Conservation (phyloP, 805 yeast genomes). For the Saccharomyces jurei region DNA sequence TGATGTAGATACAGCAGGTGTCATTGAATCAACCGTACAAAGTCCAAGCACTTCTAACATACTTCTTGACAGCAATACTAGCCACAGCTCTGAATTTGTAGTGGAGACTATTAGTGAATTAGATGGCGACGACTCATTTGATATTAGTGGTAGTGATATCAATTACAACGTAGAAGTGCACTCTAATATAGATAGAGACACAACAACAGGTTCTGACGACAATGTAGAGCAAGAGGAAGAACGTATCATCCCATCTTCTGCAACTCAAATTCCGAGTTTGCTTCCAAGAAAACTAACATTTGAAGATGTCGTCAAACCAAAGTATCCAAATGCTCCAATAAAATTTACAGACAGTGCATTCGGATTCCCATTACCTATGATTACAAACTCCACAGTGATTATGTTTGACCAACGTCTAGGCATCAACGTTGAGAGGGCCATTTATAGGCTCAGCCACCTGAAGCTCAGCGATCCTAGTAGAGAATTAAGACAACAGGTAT, state of each 20-base stretch:
- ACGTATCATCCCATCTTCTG: not conserved
- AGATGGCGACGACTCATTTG: conserved; percentile 21
- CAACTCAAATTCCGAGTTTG: conserved; percentile 1
- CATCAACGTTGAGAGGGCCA: conserved; percentile 91
- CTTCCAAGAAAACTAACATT: conserved; percentile 31
- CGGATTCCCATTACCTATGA: conserved; percentile 80
- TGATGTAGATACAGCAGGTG: not conserved
- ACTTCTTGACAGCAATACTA: conserved; percentile 13
- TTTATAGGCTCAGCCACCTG: conserved; percentile 84
- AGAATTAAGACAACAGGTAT: conserved; percentile 84
- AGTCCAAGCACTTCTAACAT: not conserved
- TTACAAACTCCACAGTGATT: conserved; percentile 64
- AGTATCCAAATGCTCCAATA: conserved; percentile 47
- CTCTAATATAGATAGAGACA: not conserved
- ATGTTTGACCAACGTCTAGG: conserved; percentile 87
- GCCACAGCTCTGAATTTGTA: conserved; percentile 1
- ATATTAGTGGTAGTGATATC: conserved; percentile 6
- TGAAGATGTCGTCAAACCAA: conserved; percentile 31
- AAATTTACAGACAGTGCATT: conserved; percentile 71
- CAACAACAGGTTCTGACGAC: not conserved
- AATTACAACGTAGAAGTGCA: not conserved
- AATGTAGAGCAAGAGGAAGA: conserved; percentile 6
- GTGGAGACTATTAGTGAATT: conserved; percentile 16
- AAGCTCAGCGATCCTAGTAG: conserved; percentile 91
- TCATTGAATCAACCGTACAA: not conserved